Evolutionary conservation across 169 alveolate genomes (phyloP).

Genomic region (Plasmodium ovale): DNA sequence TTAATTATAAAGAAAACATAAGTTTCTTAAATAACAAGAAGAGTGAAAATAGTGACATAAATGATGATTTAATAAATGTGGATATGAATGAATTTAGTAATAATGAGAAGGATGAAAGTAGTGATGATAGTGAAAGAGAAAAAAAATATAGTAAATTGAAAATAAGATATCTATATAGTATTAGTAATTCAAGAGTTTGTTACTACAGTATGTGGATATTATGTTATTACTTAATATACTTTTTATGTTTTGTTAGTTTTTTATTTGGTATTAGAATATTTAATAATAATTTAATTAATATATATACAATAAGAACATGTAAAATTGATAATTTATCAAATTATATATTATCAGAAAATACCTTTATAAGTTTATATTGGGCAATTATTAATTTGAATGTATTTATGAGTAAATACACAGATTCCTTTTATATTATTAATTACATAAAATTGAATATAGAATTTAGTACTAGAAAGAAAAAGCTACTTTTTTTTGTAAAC

Average conservation of each 20-base stretch:
- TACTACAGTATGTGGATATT: constrained; percentile 70
- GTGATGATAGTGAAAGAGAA: constrained; percentile 68
- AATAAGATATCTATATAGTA: constrained; percentile 41
- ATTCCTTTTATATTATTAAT: constrained; percentile 51
- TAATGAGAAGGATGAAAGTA: constrained; percentile 72
- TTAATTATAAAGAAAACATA: constrained; percentile 64
- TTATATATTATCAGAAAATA: constrained; percentile 70
- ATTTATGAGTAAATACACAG: constrained; percentile 71
- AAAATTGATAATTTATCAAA: constrained; percentile 40
- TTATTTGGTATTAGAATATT: constrained; percentile 72
- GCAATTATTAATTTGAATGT: constrained; percentile 61
- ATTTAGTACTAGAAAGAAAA: constrained; percentile 37
- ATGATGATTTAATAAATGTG: constrained; percentile 70
- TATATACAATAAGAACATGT: constrained; percentile 74
- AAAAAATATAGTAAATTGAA: constrained; percentile 48
- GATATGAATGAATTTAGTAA: constrained; percentile 73
- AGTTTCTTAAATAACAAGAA: constrained; percentile 44
- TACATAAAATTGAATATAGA: constrained; percentile 38
- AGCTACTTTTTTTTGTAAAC: constrained; percentile 27
- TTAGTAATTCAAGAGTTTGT: constrained; percentile 59
- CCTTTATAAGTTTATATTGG: constrained; percentile 71
- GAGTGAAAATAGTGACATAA: constrained; percentile 67
- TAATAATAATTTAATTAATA: constrained; percentile 65
- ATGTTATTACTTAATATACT: constrained; percentile 62
- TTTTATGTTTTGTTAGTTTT: constrained; percentile 66